Base-by-base conservation (phyloP, 2,329 filamentous ascomycete species). In the Neofusicoccum umdonicola region DNA sequence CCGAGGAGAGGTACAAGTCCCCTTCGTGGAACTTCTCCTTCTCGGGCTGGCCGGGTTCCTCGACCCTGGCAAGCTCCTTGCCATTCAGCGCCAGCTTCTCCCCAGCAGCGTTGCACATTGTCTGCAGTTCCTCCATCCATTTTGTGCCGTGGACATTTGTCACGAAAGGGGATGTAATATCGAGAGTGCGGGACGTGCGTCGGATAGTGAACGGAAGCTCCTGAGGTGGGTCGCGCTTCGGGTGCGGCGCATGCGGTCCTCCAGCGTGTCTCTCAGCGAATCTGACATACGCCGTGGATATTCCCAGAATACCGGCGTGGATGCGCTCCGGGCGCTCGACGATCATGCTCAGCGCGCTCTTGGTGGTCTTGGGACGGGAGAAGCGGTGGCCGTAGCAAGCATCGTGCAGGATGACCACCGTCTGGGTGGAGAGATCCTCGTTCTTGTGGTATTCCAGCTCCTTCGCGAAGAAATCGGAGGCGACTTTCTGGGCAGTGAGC, bases 301-400 rank as follows among this genome's bases (percentile, higher is more conserved):
- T 83, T 2, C 95, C 95, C 57, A 97, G 75, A 0, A 94, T 86
- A 66, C 88, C 88, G 4, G 95, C 95, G 70, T 91, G 90, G 68
- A 99, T 88, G 66, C 95, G 85, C 80, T 99, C 95, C 0, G 95
- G 95, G 11, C 95, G 85, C 79, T 99, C 95, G 56, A 99, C 93
- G 68, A 99, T 97, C 64, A 88, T 90, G 71, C 82, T 87, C 1
- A 98, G 83, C 15, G 85, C 85, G 50, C 81, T 84, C 71, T 90
- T 90, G 22, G 87, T 89, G 0, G 92, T 90, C 70, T 90, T 89
- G 3, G 92, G 92, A 50, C 95, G 86, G 11, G 93, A 92, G 77
- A 88, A 99, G 22, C 93, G 89, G 79, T 99, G 95, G 27, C 94
- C 93, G 75, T 98, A 99, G 78, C 94, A 97, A 62, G 90, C 89